Conservation (phyloP, 306 rosid genomes). For the Begonia masoniana region DNA sequence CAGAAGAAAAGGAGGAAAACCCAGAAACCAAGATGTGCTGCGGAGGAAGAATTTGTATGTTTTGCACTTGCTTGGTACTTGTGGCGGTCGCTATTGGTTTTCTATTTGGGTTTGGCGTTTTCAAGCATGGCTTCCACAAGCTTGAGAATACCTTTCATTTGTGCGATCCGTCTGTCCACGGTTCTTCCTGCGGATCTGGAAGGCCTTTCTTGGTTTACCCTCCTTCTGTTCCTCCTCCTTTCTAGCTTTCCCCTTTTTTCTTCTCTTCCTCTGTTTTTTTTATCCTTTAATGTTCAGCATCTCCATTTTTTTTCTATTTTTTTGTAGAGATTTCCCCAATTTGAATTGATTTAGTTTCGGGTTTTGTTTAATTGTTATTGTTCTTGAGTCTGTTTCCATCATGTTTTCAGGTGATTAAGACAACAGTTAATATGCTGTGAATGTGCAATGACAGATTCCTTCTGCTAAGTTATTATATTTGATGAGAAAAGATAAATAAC, state of each 20-base stretch:
- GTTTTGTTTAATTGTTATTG: too few relatives aligned
- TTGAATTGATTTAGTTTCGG: too few relatives aligned
- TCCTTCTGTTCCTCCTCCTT: conserved; percentile 13
- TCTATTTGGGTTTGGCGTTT: conserved; percentile 70
- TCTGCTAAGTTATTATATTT: too few relatives aligned
- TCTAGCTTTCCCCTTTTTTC: conserved; percentile 2
- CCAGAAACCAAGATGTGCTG: conserved; percentile 35
- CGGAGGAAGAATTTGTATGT: conserved; percentile 43
- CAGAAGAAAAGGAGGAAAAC: background rate
- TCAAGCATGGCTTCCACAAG: conserved; percentile 68
- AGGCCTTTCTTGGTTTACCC: conserved; percentile 15
- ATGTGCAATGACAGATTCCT: too few relatives aligned
- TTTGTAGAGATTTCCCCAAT: too few relatives aligned
- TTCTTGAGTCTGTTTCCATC: too few relatives aligned
- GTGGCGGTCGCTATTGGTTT: conserved; percentile 40
- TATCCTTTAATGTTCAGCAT: conserved; percentile 2
- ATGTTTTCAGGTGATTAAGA: too few relatives aligned
- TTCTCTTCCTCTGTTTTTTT: too few relatives aligned
- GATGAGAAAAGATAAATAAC: too few relatives aligned
- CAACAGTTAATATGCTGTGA: too few relatives aligned
- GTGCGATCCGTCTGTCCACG: conserved; percentile 30
- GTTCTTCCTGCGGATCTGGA: conserved; percentile 13
- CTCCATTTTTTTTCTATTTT: background rate
- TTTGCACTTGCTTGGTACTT: conserved; percentile 47
- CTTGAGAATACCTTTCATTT: conserved; percentile 29